A percentile compares a stretch with the other conserved stretches of the same genome.
phyloP scores from a whole-genome alignment of 371 early-diverging fungal species.

The Smittium mucronatum region DNA sequence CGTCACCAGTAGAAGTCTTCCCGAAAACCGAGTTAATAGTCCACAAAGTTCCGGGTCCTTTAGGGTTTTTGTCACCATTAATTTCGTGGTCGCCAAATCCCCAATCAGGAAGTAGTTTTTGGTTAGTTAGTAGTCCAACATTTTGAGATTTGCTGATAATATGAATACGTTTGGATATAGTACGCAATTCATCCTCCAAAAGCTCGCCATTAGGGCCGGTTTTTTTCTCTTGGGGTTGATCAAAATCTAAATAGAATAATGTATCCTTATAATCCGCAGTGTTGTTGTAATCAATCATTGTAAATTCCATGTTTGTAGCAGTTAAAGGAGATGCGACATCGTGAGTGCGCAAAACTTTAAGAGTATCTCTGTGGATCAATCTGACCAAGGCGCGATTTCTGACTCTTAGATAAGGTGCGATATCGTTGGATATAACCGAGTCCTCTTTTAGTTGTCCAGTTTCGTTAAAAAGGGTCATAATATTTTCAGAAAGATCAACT shows the following conservation, averaged over 20 bases:
- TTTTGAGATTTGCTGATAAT: constrained; percentile 66
- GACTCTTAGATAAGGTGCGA: constrained; percentile 33
- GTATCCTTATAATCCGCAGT: constrained; percentile 21
- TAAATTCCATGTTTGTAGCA: constrained; percentile 92
- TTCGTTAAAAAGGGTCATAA: constrained; percentile 3
- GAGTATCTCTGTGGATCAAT: constrained; percentile 52
- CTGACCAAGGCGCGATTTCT: constrained; percentile 51
- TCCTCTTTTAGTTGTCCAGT: constrained; percentile 6
- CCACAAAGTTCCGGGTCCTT: constrained; percentile 67
- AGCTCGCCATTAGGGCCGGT: constrained; percentile 6
- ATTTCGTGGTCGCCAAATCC: constrained; percentile 88
- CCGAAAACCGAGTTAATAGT: constrained; percentile 51
- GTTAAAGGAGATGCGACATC: constrained; percentile 95
- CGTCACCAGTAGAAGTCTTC: constrained; percentile 32
- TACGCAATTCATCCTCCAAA: constrained; percentile 28
- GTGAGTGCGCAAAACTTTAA: constrained; percentile 70
- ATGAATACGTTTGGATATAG: constrained; percentile 45
- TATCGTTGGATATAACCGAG: constrained; percentile 20
- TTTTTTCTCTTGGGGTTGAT: constrained; percentile 16
- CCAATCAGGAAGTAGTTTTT: constrained; percentile 82
- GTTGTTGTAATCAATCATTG: constrained; percentile 56
- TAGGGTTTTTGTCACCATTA: constrained; percentile 84
- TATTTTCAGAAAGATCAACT: constrained; percentile 14
- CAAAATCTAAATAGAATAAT: constrained; percentile 27
- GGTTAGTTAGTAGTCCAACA: constrained; percentile 68